Evolutionary conservation across 2,329 filamentous ascomycete species (phyloP).

Genomic region (Fusarium subglutinans): DNA sequence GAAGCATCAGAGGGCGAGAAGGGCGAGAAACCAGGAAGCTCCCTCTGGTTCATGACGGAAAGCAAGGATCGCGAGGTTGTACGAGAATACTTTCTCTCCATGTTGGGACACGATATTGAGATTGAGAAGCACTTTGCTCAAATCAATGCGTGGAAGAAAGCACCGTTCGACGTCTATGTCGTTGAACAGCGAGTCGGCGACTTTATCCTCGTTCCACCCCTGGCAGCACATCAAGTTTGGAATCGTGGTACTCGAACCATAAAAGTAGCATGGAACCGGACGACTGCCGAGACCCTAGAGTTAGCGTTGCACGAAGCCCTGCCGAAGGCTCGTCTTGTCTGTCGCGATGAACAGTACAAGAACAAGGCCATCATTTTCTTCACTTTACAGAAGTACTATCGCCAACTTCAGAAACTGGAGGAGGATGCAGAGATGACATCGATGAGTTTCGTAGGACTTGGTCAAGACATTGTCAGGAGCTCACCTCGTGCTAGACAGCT

Average conservation of each 20-base stretch:
- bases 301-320: slow-evolving; percentile 87
- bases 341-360: slow-evolving; percentile 98
- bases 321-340: slow-evolving; percentile 88
- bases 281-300: slow-evolving; percentile 89
- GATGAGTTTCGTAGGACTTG: slow-evolving; percentile 59
- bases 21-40: slow-evolving; percentile 85
- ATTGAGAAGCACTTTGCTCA: slow-evolving; percentile 98
- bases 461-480: slow-evolving; percentile 55
- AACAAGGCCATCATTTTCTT: slow-evolving; percentile 96
- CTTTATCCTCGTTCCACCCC: slow-evolving; percentile 90
- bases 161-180: slow-evolving; percentile 90
- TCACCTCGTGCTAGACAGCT: slow-evolving; percentile 70
- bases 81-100: slow-evolving; percentile 91
- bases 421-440: slow-evolving; percentile 57
- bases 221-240: slow-evolving; percentile 98
- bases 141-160: slow-evolving; percentile 93
- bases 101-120: slow-evolving; percentile 94
- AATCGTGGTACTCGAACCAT: slow-evolving; percentile 95
- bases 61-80: slow-evolving; percentile 90
- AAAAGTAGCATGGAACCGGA: slow-evolving; percentile 98
- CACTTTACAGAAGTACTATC: slow-evolving; percentile 80
- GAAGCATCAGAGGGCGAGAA: slow-evolving; percentile 79
- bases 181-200: slow-evolving; percentile 92
- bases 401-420: slow-evolving; percentile 65
- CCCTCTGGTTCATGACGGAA: slow-evolving; percentile 99